Base-by-base conservation (phyloP, 2,329 filamentous ascomycete genomes). In the Alternaria alternata region DNA sequence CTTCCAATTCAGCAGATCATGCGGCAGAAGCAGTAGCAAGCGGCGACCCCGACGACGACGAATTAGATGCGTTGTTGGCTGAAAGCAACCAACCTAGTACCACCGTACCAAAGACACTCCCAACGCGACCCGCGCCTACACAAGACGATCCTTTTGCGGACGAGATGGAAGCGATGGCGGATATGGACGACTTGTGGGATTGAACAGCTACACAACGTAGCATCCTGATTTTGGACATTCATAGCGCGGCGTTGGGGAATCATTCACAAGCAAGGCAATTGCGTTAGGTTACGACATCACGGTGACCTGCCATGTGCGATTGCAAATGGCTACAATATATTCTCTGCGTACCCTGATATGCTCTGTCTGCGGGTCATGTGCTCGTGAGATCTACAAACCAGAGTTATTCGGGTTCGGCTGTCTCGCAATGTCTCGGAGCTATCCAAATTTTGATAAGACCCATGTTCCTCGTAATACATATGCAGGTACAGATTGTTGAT, bases 1-100 rank as follows among this genome's bases (percentile, higher is more conserved):
- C 39, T 7, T 55, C n/a, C 46, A 53, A 57, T 32, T 36, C 73
- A 8, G 60, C 70, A 58, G 41, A 66, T 62, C 34, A 67, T 61
- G 47, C 53, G 20, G 30, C 49, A 46, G 44, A 64, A 60, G 48
- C 56, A n/a, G 38, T 49, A 48, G 48, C 24, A 11, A 51, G 42
- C n/a, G 70, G 64, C 14, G 79, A 81, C 38, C 79, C 86, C 12
- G 84, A 87, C 56, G 79, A 80, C 36, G 79, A 84, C 62, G 83
- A 85, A 53, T 71, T 88, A 20, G 86, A 88, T 66, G 82, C 82
- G 30, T 75, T 88, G 28, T 77, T 88, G 53, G 83, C 81, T 30
- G 85, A 86, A 62, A 81, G 82, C 55, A 67, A 57, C 52, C 57
- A 56, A n/a, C 38, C 58, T 8, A 56, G 48, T 30, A 34, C 44